Evolutionary conservation across 2,329 filamentous ascomycete species (phyloP).

Genomic region (Neonectria ditissima): DNA sequence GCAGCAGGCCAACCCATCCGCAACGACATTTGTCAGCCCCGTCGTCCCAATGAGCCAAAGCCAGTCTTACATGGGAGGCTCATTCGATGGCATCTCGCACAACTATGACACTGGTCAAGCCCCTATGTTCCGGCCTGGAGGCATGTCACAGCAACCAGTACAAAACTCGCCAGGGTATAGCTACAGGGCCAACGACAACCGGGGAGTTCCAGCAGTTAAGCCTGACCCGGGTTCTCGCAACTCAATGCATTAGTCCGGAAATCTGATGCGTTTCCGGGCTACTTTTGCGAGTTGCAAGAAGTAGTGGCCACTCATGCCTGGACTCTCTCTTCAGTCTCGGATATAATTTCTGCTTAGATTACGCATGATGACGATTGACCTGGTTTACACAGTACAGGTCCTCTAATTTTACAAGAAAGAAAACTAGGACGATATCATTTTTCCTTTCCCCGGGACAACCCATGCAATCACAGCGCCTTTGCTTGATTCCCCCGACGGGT

Average conservation of each 20-base stretch:
- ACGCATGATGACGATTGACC: conserved; percentile 37
- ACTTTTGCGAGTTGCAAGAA: conserved; percentile 15
- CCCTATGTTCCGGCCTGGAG: conserved; percentile 50
- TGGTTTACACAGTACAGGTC: conserved; percentile 49
- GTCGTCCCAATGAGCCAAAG: conserved; percentile 48
- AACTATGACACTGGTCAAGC: conserved; percentile 49
- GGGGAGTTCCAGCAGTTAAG: conserved; percentile 47
- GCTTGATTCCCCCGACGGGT: conserved; percentile 26
- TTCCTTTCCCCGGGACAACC: conserved; percentile 22
- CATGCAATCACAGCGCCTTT: conserved; percentile 23
- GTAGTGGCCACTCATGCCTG: conserved; percentile 8
- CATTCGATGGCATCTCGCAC: conserved; percentile 52
- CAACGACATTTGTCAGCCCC: conserved; percentile 48
- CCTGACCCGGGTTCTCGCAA: conserved; percentile 47
- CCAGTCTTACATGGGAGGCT: conserved; percentile 49
- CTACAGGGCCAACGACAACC: conserved; percentile 50
- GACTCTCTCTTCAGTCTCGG: conserved; percentile 27
- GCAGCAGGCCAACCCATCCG: conserved; percentile 50
- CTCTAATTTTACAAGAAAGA: conserved; percentile 27
- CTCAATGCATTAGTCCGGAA: conserved; percentile 42
- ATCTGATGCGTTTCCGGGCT: background rate
- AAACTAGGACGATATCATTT: conserved; percentile 22
- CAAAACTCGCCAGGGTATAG: conserved; percentile 50
- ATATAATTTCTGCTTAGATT: conserved; percentile 36
- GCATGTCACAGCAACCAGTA: conserved; percentile 46